Percentiles rank a stretch among this genome's conserved stretches.
Evolutionary conservation across 2,329 filamentous ascomycete genomes (phyloP).

Genomic region (Cladosporium sp.): DNA sequence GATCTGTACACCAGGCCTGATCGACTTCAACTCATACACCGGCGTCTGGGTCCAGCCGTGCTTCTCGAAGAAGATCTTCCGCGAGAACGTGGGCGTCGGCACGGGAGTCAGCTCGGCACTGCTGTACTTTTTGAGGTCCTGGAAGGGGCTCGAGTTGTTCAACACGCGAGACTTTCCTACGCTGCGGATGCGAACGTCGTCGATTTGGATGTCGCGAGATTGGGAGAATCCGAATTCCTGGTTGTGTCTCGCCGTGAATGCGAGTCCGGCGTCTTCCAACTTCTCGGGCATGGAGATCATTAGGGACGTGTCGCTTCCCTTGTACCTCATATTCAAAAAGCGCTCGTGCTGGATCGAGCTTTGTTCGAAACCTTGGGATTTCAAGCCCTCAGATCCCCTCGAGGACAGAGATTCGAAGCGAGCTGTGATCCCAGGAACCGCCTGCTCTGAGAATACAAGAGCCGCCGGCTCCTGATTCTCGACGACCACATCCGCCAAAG

Average conservation of each 20-base stretch:
- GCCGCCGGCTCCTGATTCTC: constrained; percentile 69
- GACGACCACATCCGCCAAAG: constrained; percentile 81
- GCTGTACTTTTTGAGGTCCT: constrained; percentile 74
- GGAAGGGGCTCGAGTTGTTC: constrained; percentile 59
- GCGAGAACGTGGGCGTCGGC: constrained; percentile 39
- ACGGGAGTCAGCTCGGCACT: constrained; percentile 62
- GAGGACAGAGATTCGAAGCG: constrained; percentile 51
- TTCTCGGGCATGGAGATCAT: constrained; percentile 40
- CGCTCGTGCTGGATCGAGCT: constrained; percentile 41
- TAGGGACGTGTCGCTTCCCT: constrained; percentile 48
- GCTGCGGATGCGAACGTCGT: constrained; percentile 33
- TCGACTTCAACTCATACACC: constrained; percentile 22
- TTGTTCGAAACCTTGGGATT: constrained; percentile 47
- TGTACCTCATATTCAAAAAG: constrained; percentile 47
- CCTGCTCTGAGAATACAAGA: constrained; percentile 41
- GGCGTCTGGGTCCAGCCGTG: constrained; percentile 68
- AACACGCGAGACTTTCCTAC: constrained; percentile 17
- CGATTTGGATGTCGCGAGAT: constrained; percentile 36
- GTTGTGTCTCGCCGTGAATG: constrained; percentile 36
- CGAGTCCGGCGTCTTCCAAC: constrained; percentile 31
- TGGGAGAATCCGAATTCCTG: constrained; percentile 42
- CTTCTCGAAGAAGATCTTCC: constrained; percentile 78
- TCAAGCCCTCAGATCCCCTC: constrained; percentile 56
- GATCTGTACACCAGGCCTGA: constrained; percentile 22
- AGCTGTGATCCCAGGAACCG: constrained; percentile 45